A percentile compares a stretch with the other conserved stretches of the same genome.
Conservation (phyloP, 768 basidiomycete species). For the Daedalea quercina region DNA sequence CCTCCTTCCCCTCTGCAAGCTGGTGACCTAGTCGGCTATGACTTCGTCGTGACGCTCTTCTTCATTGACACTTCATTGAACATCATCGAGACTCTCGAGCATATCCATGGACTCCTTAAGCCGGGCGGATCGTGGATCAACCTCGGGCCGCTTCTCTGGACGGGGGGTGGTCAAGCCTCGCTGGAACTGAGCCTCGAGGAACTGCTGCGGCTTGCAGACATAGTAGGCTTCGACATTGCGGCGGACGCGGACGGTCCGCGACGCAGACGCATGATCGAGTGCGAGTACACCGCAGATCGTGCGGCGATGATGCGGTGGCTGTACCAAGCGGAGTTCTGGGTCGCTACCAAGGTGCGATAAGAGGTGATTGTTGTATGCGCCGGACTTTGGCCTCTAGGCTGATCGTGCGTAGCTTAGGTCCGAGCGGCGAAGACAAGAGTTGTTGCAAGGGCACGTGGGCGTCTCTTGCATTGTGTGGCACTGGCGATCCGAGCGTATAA, state of each 20-base stretch:
- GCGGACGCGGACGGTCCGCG: conserved; percentile 18
- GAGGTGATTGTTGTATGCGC: no score
- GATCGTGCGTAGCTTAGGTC: no score
- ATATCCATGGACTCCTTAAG: conserved; percentile 48
- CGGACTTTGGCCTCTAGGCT: no score
- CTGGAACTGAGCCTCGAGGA: conserved; percentile 62
- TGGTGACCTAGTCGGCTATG: conserved; percentile 31
- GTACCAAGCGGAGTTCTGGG: conserved; percentile 65
- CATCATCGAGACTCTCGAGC: conserved; percentile 35
- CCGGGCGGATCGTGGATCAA: conserved; percentile 70
- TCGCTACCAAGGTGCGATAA: conserved; percentile 33
- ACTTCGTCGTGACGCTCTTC: conserved; percentile 45
- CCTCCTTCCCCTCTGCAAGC: not conserved
- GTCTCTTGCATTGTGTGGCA: no score
- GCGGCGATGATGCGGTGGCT: conserved; percentile 68
- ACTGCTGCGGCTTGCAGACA: conserved; percentile 41
- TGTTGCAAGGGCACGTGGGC: no score
- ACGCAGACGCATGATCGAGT: conserved; percentile 40
- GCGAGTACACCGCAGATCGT: conserved; percentile 58
- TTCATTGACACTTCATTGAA: conserved; percentile 37
- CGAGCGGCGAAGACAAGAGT: no score
- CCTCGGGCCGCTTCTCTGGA: conserved; percentile 62
- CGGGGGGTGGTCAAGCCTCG: conserved; percentile 44
- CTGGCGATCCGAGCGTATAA: no score
- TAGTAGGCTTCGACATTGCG: conserved; percentile 46